Evolutionary conservation across 352 stramenopile species (phyloP), one percentile per base, ranked within the genome.

Genomic region (Pilasporangium apinafurcum): DNA sequence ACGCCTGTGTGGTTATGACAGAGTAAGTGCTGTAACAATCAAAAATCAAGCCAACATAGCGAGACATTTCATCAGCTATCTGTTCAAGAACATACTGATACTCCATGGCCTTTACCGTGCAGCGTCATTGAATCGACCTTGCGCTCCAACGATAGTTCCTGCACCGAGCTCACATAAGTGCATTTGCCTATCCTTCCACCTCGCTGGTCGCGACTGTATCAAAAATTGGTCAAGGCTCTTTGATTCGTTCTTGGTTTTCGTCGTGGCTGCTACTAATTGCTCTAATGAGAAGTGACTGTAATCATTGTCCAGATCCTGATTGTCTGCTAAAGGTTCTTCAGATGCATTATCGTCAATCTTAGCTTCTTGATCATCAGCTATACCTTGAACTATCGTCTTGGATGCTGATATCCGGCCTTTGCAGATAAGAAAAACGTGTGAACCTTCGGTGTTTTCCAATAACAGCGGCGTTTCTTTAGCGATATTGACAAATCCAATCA

Each of bases 21-120:
- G 54, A 65, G 29, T 65, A 68, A 30, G 37, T 36, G 1, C 59
- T 68, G 37, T 8, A n/a, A n/a, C n/a, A n/a, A n/a, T n/a, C n/a
- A n/a, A n/a, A n/a, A n/a, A n/a, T n/a, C n/a, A n/a, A n/a, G n/a
- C n/a, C n/a, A n/a, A n/a, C n/a, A n/a, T n/a, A n/a, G n/a, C n/a
- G n/a, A n/a, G n/a, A n/a, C n/a, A n/a, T n/a, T n/a, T n/a, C n/a
- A n/a, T n/a, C n/a, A n/a, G n/a, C n/a, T n/a, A n/a, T n/a, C n/a
- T n/a, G n/a, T n/a, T 2, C 18, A 29, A 13, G 20, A 33, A 37
- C 48, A n/a, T n/a, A n/a, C n/a, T n/a, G n/a, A n/a, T n/a, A n/a
- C n/a, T n/a, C n/a, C n/a, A n/a, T n/a, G n/a, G n/a, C n/a, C n/a
- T n/a, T 33, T 12, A 44, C 48, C 48, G 48, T 20, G 30, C 0